phyloP scores from a whole-genome alignment of 2,329 filamentous ascomycete species.

The Chrysoporthe cubensis region DNA sequence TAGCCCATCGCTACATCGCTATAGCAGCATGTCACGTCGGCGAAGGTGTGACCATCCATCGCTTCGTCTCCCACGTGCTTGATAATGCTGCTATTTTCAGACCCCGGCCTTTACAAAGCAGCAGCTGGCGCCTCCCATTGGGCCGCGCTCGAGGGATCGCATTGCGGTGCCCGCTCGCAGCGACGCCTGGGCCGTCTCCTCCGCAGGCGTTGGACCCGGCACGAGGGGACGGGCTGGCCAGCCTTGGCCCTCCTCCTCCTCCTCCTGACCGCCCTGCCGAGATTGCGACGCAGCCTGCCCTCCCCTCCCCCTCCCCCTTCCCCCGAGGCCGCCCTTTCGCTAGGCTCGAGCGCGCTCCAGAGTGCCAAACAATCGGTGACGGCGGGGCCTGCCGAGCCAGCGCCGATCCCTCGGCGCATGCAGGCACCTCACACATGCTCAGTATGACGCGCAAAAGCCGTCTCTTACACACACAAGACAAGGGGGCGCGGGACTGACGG shows the following conservation, averaged over 20 bases:
- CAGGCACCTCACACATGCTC: neutral
- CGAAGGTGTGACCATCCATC: constrained; percentile 16
- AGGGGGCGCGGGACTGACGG: neutral
- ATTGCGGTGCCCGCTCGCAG: neutral
- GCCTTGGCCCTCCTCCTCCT: constrained; percentile 4
- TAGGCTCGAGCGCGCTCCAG: constrained; percentile 2
- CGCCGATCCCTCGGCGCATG: neutral
- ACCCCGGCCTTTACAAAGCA: constrained; percentile 26
- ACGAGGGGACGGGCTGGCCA: constrained; percentile 16
- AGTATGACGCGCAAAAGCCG: no score
- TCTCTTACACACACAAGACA: neutral
- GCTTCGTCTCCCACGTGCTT: constrained; percentile 25
- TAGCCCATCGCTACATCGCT: neutral
- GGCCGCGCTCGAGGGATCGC: constrained; percentile 4
- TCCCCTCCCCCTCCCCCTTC: neutral
- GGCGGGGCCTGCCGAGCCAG: neutral
- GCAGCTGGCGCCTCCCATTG: constrained; percentile 13
- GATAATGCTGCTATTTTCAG: constrained; percentile 28
- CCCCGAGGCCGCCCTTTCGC: constrained; percentile 20
- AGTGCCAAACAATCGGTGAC: constrained; percentile 25
- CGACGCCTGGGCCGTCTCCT: no score
- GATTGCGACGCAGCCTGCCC: constrained; percentile 13
- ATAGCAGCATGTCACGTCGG: neutral
- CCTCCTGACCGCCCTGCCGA: constrained; percentile 23
- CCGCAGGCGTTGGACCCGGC: neutral